Conservation (phyloP, 78 protist genomes). For the Dictyostelium capitatum region DNA sequence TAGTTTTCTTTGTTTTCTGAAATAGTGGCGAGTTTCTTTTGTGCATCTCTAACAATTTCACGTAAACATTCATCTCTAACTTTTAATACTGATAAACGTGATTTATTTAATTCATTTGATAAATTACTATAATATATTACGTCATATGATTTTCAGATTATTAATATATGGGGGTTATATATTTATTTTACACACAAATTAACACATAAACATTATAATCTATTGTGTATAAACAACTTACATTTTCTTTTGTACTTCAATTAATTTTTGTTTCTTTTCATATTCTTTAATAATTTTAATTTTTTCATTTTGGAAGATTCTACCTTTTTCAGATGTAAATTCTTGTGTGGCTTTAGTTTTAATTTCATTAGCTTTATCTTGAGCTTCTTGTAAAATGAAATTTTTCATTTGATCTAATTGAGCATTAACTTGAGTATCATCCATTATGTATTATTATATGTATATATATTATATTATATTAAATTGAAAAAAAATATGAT, state of each 20-base stretch:
- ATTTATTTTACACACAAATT: too few species aligned
- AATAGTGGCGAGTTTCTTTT: conserved; percentile 60
- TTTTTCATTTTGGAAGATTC: conserved; percentile 87
- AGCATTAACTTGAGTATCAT: conserved; percentile 61
- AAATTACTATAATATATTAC: conserved; percentile 47
- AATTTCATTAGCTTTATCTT: conserved; percentile 90
- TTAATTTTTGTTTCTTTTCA: conserved; percentile 89
- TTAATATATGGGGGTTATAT: too few species aligned
- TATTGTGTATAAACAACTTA: not conserved
- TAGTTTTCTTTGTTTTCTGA: conserved; percentile 48
- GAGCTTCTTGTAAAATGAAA: conserved; percentile 91
- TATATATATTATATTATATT: not conserved
- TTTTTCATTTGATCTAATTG: conserved; percentile 87
- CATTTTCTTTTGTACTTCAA: conserved; percentile 92
- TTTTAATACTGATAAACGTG: conserved; percentile 85
- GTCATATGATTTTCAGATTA: not conserved
- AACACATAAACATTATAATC: too few species aligned
- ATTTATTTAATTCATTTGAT: conserved; percentile 83
- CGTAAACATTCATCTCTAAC: conserved; percentile 85
- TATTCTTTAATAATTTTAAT: conserved; percentile 86
- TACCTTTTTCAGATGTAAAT: conserved; percentile 89
- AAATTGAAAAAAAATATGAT: not conserved
- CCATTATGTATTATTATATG: conserved; percentile 20
- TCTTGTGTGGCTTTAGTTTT: conserved; percentile 88
- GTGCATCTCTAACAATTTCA: conserved; percentile 64